Evolutionary conservation across 495 filamentous ascomycete genomes (phyloP).

Genomic region (Cetradonia linearis): DNA sequence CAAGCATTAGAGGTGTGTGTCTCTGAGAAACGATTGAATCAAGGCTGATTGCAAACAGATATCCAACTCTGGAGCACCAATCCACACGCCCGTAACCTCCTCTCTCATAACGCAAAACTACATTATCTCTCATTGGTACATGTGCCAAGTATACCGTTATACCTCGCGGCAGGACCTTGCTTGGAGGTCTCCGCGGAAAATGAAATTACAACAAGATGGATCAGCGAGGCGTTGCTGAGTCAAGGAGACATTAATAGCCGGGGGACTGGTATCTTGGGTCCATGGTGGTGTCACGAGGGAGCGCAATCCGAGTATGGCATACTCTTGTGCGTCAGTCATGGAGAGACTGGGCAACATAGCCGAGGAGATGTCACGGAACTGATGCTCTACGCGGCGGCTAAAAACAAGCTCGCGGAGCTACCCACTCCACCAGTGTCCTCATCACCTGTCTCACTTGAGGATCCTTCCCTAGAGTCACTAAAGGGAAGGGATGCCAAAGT

Average conservation of each 20-base stretch:
- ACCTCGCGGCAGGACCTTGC: conserved; percentile 41
- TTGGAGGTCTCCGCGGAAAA: conserved; percentile 37
- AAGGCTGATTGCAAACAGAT: conserved; percentile 10
- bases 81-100: not conserved
- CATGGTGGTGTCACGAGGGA: conserved; percentile 12
- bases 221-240: conserved; percentile 21
- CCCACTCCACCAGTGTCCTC: conserved; percentile 43
- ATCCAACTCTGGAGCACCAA: not conserved
- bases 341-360: not conserved
- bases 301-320: conserved; percentile 23
- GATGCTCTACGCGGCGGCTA: conserved; percentile 39
- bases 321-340: conserved; percentile 18
- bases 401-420: not conserved
- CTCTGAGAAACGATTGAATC: too few relatives aligned
- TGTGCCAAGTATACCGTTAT: conserved; percentile 38
- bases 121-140: conserved; percentile 38
- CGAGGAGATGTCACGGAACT: conserved; percentile 39
- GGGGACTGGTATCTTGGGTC: conserved; percentile 22
- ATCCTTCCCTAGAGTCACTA: not conserved
- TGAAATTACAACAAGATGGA: conserved; percentile 35
- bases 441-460: conserved; percentile 25
- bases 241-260: conserved; percentile 27
- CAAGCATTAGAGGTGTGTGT: conserved; percentile 9
- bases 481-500: conserved; percentile 19
- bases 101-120: conserved; percentile 31